A percentile compares a stretch with the other conserved stretches of the same genome.
phyloP scores from a whole-genome alignment of 1,284 basidiomycete species.

The Gastroboletus turbinatus region DNA sequence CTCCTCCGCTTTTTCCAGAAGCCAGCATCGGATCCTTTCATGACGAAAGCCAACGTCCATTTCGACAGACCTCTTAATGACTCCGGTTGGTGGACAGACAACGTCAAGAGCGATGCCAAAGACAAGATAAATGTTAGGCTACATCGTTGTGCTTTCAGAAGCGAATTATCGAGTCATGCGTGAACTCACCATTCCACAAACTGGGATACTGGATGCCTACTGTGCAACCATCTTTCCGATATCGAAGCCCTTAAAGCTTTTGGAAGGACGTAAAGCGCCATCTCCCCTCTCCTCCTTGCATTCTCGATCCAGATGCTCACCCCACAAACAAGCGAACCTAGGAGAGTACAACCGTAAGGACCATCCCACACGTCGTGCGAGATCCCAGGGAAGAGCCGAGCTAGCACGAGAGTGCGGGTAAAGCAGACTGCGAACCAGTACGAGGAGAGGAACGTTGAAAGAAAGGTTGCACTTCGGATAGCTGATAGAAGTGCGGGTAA shows the following conservation, averaged over 20 bases:
- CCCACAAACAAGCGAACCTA: conserved; percentile 71
- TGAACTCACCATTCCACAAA: conserved; percentile 53
- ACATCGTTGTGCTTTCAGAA: conserved; percentile 9
- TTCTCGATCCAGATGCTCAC: conserved; percentile 75
- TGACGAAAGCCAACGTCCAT: conserved; percentile 66
- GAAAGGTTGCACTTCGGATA: conserved; percentile 65
- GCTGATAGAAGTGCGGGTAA: conserved; percentile 47
- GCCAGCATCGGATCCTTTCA: conserved; percentile 54
- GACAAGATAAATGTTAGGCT: conserved; percentile 59
- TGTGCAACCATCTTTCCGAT: conserved; percentile 51
- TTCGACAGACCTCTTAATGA: conserved; percentile 67
- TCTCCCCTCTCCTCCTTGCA: conserved; percentile 66
- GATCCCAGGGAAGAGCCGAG: conserved; percentile 59
- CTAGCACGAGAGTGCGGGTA: conserved; percentile 61
- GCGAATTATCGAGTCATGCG: neutral
- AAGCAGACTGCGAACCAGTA: conserved; percentile 70
- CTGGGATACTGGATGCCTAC: conserved; percentile 39
- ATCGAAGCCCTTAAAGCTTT: conserved; percentile 62
- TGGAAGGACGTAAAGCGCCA: conserved; percentile 75
- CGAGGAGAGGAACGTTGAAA: conserved; percentile 67
- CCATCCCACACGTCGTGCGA: conserved; percentile 79
- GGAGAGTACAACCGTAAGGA: conserved; percentile 62
- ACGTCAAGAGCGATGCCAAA: conserved; percentile 61
- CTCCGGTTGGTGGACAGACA: conserved; percentile 58
- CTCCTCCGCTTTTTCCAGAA: conserved; percentile 47